Percentiles rank a stretch among this genome's conserved stretches.
Evolutionary conservation across 108 stramenopile species (phyloP).

Genomic region (Mediolabrus comicus): DNA sequence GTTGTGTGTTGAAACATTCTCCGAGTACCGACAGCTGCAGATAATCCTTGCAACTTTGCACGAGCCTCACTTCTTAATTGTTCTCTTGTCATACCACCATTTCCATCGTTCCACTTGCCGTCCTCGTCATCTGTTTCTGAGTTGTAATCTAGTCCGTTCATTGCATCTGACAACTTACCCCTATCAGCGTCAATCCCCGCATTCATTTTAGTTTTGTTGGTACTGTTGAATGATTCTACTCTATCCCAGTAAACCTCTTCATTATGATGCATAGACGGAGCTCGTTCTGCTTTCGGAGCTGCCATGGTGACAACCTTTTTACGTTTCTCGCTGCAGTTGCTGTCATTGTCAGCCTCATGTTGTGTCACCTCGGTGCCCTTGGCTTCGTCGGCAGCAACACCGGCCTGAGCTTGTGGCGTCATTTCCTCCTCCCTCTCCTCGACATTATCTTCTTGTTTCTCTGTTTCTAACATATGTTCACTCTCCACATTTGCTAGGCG

Average conservation of each 20-base stretch:
- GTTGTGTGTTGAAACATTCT: constrained; percentile 16
- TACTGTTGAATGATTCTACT: constrained; percentile 1
- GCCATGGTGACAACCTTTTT: background rate
- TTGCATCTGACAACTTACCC: constrained; percentile 9
- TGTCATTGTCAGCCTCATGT: background rate
- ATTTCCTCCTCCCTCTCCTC: background rate
- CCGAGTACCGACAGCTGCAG: constrained; percentile 15
- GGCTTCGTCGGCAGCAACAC: background rate
- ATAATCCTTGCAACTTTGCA: constrained; percentile 24
- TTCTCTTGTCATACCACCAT: constrained; percentile 26
- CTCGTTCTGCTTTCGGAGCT: background rate
- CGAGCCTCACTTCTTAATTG: constrained; percentile 29
- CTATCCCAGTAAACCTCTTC: background rate
- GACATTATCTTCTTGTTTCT: background rate
- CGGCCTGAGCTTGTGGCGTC: background rate
- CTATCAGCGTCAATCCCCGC: background rate
- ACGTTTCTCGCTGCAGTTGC: background rate
- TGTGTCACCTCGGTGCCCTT: background rate
- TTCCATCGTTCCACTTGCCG: constrained; percentile 21
- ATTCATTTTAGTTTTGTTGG: background rate
- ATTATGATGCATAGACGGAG: background rate
- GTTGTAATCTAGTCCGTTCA: constrained; percentile 11
- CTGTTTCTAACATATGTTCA: background rate
- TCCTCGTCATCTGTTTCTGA: constrained; percentile 37
- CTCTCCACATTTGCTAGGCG: constrained; percentile 32